Evolutionary conservation across 2,329 filamentous ascomycete species (phyloP).

Genomic region (Bertia moriformis): DNA sequence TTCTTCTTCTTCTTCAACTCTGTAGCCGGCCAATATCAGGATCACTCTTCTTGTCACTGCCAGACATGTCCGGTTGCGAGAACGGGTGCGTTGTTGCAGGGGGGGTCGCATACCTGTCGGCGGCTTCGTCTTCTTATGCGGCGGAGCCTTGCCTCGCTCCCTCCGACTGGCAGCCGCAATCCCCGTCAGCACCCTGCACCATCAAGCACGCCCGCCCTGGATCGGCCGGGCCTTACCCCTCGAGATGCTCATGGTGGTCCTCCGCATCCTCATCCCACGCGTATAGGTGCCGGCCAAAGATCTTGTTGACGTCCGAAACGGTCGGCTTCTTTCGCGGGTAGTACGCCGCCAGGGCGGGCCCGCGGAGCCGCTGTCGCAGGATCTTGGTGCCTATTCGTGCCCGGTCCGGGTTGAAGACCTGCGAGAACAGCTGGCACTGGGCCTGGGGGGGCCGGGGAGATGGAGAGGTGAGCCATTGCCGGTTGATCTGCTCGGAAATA

Average conservation of each 20-base stretch:
- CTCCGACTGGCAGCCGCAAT: conserved; percentile 54
- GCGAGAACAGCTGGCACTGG: conserved; percentile 84
- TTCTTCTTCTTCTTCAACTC: conserved; percentile 26
- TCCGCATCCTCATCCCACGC: conserved; percentile 65
- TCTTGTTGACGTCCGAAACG: conserved; percentile 58
- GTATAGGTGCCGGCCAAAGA: conserved; percentile 51
- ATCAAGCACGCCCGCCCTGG: neutral
- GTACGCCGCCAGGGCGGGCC: conserved; percentile 72
- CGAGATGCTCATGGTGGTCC: conserved; percentile 63
- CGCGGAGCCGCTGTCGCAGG: conserved; percentile 72
- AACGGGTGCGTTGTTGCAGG: no score
- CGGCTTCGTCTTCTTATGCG: conserved; percentile 73
- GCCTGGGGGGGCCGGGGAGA: conserved; percentile 49
- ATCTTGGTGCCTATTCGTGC: conserved; percentile 81
- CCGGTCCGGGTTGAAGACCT: conserved; percentile 74
- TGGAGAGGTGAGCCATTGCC: no score
- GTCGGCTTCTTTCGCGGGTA: conserved; percentile 59
- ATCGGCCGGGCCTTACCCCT: conserved; percentile 32
- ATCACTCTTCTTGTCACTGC: neutral
- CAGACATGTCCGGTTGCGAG: no score
- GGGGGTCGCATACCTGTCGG: conserved; percentile 17
- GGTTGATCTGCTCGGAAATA: no score
- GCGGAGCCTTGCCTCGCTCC: conserved; percentile 69
- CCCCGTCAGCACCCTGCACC: conserved; percentile 2
- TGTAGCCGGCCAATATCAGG: neutral